A percentile compares a stretch with the other conserved stretches of the same genome.
These are phyloP conservation scores for Claviceps capensis DNA, from an alignment of 2,329 filamentous ascomycete genomes.

Conservation along the genomic window DNA sequence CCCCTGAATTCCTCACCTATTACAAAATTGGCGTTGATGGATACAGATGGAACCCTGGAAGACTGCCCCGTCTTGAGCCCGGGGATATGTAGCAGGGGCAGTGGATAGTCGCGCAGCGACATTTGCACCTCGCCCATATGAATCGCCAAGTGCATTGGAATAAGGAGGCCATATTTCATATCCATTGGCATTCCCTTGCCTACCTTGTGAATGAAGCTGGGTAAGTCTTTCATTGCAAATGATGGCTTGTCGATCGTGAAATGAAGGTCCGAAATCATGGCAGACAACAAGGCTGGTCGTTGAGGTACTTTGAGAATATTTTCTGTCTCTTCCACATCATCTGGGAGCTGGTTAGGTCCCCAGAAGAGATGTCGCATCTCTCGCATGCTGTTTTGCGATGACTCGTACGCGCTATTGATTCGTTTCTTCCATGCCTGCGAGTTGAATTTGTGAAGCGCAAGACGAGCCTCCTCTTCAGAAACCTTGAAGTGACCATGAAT, in stretches of 20 bases:
- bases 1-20: constrained; percentile 88
- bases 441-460: constrained; percentile 66
- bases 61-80: constrained; percentile 68
- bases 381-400: constrained; percentile 59
- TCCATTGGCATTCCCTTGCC: constrained; percentile 94
- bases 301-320: constrained; percentile 75
- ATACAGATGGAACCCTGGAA: constrained; percentile 64
- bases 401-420: constrained; percentile 62
- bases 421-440: constrained; percentile 83
- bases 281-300: constrained; percentile 69
- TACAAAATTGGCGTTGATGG: constrained; percentile 81
- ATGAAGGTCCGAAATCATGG: constrained; percentile 72
- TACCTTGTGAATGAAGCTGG: constrained; percentile 71
- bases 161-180: constrained; percentile 77
- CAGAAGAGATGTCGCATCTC: constrained; percentile 71
- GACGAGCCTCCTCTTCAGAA: constrained; percentile 61
- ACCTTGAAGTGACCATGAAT: constrained; percentile 62
- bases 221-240: constrained; percentile 69
- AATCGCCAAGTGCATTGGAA: constrained; percentile 81
- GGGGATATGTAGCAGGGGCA: constrained; percentile 84
- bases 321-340: constrained; percentile 72
- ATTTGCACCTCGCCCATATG: constrained; percentile 82
- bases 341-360: constrained; percentile 66
- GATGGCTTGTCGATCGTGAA: constrained; percentile 83
- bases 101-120: constrained; percentile 82